Base-by-base conservation (phyloP, 257 asterid species). In the Penstemon eatonii region DNA sequence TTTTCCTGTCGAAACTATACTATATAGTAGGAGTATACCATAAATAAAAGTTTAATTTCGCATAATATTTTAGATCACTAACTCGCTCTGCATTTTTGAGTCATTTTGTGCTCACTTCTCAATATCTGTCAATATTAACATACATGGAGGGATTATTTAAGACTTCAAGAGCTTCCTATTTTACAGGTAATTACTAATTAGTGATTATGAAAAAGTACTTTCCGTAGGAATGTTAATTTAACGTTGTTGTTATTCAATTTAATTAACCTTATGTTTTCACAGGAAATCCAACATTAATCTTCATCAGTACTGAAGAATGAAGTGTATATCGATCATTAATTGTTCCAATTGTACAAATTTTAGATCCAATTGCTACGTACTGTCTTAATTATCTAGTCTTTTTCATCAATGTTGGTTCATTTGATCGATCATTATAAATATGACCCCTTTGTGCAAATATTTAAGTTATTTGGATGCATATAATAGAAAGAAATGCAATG, bases 21-120 rank as follows among this genome's bases (percentile, higher is more conserved):
- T 40, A 12, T 12, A 25, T 25, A 25, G 18, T 25, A 25, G 2
- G 2, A 1, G 2, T 2, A 25, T 25, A 55, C 10, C 73, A 63
- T 13, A 59, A 40, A 11, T 61, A 40, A 38, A 50, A 64, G 37
- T 56, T 47, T 71, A 25, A 46, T 61, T 25, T 25, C 2, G 33
- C 33, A 25, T 25, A 25, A 25, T 25, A 25, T n/a, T n/a, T n/a
- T 25, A 25, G 1, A 25, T 25, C 33, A 25, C 33, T 25, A 25
- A 25, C 33, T 25, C 33, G 2, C 33, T 25, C 33, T 25, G 33
- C 33, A 25, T 25, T 25, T 25, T 25, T 25, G 33, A 25, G 33
- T 25, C 33, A 25, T 25, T 25, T 25, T 25, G 84, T 78, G 86
- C 86, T 82, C 86, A 73, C 86, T 73, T 42, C 72, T 78, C 78